These are phyloP conservation scores for Cercospora janseana DNA, from an alignment of 2,329 filamentous ascomycete genomes.

Conservation along the genomic window DNA sequence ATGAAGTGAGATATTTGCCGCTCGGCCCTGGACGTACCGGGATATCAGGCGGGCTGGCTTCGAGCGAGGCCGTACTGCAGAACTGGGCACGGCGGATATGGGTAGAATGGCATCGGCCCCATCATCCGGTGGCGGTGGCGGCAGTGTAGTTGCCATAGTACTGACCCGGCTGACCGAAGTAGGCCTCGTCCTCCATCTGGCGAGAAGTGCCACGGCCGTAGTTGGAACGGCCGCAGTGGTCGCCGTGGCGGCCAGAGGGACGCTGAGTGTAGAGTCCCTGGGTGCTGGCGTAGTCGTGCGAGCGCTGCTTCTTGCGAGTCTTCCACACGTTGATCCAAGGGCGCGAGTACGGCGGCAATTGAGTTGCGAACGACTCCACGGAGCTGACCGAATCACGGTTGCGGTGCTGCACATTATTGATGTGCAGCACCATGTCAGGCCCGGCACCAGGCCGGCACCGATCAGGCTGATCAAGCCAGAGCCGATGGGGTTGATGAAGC, in stretches of 20 bases:
- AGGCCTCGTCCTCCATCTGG: slow-evolving; percentile 35
- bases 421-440: too few relatives aligned
- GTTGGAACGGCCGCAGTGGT: slow-evolving; percentile 71
- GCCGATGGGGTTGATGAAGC: slow-evolving; percentile 98
- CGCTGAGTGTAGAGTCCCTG: slow-evolving; percentile 84
- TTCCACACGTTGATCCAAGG: slow-evolving; percentile 11
- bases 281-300: slow-evolving; percentile 80
- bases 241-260: slow-evolving; percentile 65
- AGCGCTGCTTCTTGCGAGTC: slow-evolving; percentile 71
- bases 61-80: too few relatives aligned
- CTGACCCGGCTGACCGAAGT: slow-evolving; percentile 12
- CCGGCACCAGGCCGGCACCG: slow-evolving; percentile 71
- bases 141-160: slow-evolving; percentile 11
- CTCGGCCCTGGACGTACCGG: too few relatives aligned
- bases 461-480: too few relatives aligned
- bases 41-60: not conserved
- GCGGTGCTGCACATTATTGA: too few relatives aligned
- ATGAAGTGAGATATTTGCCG: too few relatives aligned
- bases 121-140: slow-evolving; percentile 4
- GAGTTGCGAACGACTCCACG: too few relatives aligned
- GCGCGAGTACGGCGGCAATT: too few relatives aligned
- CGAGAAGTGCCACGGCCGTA: slow-evolving; percentile 73
- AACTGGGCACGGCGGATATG: too few relatives aligned
- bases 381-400: too few relatives aligned
- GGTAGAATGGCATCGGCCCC: not conserved